Evolutionary conservation across 805 yeast genomes (phyloP), one percentile per base, ranked within the genome.

Genomic region (Ascoidea rubescens): DNA sequence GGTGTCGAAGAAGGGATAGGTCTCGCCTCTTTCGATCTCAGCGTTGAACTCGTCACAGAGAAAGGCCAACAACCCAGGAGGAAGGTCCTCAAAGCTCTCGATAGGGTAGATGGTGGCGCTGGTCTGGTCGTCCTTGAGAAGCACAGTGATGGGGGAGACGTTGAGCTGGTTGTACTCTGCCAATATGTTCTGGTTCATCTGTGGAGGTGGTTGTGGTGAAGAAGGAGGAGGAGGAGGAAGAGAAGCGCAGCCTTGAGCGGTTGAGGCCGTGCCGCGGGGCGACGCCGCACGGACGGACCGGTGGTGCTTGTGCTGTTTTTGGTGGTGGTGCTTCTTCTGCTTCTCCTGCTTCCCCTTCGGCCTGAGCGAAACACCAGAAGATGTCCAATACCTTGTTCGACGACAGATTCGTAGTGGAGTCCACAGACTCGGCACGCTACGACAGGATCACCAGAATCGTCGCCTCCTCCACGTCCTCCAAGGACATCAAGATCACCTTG

Each of bases 81-180:
- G 98, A 10, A 91, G 69, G 53, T 81, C 80, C 31, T 74, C 74
- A 0, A 81, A 72, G 32, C 79, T 75, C 53, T 79, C 74, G 12
- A 91, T 77, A 4, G 99, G 98, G 62, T 87, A 88, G 54, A 93
- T 82, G 4, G 97, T 90, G 1, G 97, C 97, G 0, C 90, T 80
- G 1, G 97, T 89, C 58, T 87, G 93, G 16, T 91, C 88, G 65
- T 90, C 96, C 61, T 86, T 84, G 31, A 89, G 71, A 10, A 88
- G 68, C 1, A 88, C 87, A 1, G 95, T 87, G 59, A 82, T 80
- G 5, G 93, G 79, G 50, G 76, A 80, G 37, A 80, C 21, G n/a
- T 16, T 73, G 43, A 54, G 60, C n/a, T 59, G n/a, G n/a, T n/a
- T n/a, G n/a, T n/a, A n/a, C n/a, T n/a, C n/a, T n/a, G n/a, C n/a